Conservation (phyloP, 139 green algal species). For the Micractinium conductrix region DNA sequence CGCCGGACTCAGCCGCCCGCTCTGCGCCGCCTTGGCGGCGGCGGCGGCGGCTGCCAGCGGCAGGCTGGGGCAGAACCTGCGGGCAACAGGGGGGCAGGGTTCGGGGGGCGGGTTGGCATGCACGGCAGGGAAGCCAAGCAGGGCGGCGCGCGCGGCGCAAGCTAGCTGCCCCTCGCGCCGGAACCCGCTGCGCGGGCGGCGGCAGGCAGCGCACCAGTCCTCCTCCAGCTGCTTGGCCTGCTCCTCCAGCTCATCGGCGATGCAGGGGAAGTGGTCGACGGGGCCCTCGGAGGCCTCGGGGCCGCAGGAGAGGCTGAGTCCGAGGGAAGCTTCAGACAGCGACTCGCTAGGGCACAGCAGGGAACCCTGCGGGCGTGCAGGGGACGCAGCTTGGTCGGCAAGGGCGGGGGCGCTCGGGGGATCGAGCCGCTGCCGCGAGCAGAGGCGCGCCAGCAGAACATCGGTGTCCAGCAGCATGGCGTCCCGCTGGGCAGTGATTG, state of each 20-base stretch:
- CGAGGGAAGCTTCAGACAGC: background rate
- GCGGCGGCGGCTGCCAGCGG: background rate
- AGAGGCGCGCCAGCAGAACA: background rate
- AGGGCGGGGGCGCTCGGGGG: too few species aligned
- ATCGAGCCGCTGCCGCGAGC: too few species aligned
- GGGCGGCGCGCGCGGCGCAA: background rate
- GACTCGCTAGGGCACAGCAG: background rate
- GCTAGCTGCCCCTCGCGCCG: background rate
- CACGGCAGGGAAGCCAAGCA: background rate
- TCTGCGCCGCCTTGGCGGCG: background rate
- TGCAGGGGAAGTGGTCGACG: conserved; percentile 33
- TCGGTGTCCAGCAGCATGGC: background rate
- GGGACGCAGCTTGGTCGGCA: too few species aligned
- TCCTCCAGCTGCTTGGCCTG: conserved; percentile 42
- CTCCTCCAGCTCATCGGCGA: conserved; percentile 44
- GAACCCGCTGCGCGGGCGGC: background rate
- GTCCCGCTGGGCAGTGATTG: background rate
- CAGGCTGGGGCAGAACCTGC: background rate
- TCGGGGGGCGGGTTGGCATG: background rate
- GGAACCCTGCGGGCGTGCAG: background rate
- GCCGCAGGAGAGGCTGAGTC: background rate
- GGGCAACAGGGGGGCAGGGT: background rate
- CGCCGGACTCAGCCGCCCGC: background rate
- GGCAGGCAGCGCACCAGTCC: conserved; percentile 4
- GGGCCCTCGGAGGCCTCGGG: background rate